These are phyloP conservation scores for Tricholoma matsutake DNA, from an alignment of 768 basidiomycete species.

Conservation along the genomic window DNA sequence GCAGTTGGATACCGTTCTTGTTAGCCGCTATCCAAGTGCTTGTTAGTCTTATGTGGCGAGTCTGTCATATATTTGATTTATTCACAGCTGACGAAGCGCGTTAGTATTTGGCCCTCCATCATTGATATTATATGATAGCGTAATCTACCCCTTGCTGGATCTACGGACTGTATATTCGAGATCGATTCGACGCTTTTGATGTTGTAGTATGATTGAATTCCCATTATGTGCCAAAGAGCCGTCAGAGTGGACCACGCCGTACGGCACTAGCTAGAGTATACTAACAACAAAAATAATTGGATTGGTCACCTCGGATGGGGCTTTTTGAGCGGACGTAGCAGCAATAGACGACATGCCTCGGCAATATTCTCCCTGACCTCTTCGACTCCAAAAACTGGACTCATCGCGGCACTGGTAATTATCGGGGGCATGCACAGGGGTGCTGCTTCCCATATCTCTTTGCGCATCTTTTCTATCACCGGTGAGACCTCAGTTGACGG, in stretches of 20 bases:
- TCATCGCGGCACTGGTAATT: slow-evolving; percentile 51
- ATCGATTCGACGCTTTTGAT: neutral
- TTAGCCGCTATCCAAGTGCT: slow-evolving; percentile 42
- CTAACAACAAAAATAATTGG: neutral
- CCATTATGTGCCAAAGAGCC: neutral
- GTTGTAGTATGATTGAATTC: neutral
- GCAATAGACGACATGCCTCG: slow-evolving; percentile 46
- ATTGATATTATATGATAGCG: slow-evolving; percentile 39
- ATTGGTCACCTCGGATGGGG: neutral
- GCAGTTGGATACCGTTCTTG: slow-evolving; percentile 48
- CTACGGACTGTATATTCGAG: neutral
- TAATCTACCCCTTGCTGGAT: neutral
- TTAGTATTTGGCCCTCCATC: slow-evolving; percentile 43
- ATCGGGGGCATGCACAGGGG: slow-evolving; percentile 69
- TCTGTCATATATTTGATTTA: neutral
- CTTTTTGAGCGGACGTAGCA: neutral
- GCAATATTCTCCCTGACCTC: slow-evolving; percentile 54
- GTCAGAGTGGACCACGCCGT: no score
- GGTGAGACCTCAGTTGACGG: slow-evolving; percentile 29
- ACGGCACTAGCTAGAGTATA: neutral
- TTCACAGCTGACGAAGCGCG: slow-evolving; percentile 1
- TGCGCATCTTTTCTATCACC: slow-evolving; percentile 40
- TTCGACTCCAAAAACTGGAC: slow-evolving; percentile 52
- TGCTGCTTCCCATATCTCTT: slow-evolving; percentile 49
- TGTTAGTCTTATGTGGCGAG: slow-evolving; percentile 40